Percentiles rank a stretch among this genome's conserved stretches.
Conservation (phyloP, 352 stramenopile species). For the Phytophthora pinifolia region DNA sequence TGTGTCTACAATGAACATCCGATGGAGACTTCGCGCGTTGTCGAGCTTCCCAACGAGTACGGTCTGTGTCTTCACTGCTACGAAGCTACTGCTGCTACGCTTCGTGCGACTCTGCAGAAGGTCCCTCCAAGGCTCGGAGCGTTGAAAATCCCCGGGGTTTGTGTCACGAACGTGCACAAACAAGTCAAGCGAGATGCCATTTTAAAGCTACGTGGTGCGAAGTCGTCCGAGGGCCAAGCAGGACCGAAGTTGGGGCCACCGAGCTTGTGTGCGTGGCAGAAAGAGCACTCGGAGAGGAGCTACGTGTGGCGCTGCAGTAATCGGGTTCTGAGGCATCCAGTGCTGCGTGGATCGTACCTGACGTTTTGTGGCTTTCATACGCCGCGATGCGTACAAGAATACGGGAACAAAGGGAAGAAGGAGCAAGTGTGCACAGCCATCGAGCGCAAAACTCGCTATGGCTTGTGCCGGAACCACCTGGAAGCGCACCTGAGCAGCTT, state of each 20-base stretch:
- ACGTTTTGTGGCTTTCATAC: conserved; percentile 69
- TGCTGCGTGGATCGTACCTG: conserved; percentile 49
- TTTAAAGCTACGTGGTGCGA: conserved; percentile 15
- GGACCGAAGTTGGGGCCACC: conserved; percentile 5
- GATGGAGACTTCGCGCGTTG: conserved; percentile 44
- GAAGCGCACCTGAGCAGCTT: conserved; percentile 59
- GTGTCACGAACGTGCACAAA: conserved; percentile 21
- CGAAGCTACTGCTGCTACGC: conserved; percentile 38
- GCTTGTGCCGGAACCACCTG: conserved; percentile 71
- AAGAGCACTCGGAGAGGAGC: conserved; percentile 50
- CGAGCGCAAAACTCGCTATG: conserved; percentile 57
- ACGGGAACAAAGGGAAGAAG: conserved; percentile 43
- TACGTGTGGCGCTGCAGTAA: conserved; percentile 68
- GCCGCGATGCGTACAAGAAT: conserved; percentile 60
- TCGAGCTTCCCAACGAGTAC: conserved; percentile 62
- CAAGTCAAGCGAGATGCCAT: conserved; percentile 22
- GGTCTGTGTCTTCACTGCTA: conserved; percentile 65
- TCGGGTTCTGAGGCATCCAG: conserved; percentile 60
- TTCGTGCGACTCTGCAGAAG: conserved; percentile 52
- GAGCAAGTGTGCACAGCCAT: conserved; percentile 42
- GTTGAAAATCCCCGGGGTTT: conserved; percentile 47
- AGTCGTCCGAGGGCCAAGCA: not conserved
- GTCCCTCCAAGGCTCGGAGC: conserved; percentile 36
- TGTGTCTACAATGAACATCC: conserved; percentile 47
- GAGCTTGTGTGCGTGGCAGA: conserved; percentile 56